phyloP scores from a whole-genome alignment of 2,329 filamentous ascomycete species.

The Orbilia ellipsospora region DNA sequence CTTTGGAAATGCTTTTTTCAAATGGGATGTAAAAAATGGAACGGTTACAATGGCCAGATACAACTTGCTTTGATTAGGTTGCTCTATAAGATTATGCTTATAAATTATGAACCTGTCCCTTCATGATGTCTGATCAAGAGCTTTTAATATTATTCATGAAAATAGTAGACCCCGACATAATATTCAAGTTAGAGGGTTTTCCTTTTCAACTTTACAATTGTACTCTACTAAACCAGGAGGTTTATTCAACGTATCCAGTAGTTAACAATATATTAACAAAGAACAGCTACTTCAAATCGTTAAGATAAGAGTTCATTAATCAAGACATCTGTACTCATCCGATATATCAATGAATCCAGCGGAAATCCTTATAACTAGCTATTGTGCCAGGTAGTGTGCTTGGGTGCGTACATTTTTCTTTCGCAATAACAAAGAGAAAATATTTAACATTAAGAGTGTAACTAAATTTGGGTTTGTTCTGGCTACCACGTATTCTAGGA shows the following conservation, averaged over 20 bases:
- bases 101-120: neutral
- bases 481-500: neutral
- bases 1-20: conserved; percentile 7
- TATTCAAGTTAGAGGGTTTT: too few species aligned
- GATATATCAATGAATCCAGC: too few species aligned
- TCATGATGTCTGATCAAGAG: neutral
- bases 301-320: too few species aligned
- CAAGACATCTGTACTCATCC: too few species aligned
- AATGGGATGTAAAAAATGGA: neutral
- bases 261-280: too few species aligned
- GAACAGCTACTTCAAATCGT: too few species aligned
- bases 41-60: neutral
- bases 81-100: neutral
- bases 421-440: neutral
- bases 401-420: neutral
- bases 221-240: too few species aligned
- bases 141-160: too few species aligned
- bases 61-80: neutral
- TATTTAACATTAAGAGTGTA: neutral
- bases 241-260: too few species aligned
- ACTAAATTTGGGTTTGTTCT: too few species aligned
- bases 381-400: neutral
- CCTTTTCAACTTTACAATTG: too few species aligned
- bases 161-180: too few species aligned
- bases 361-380: neutral